phyloP scores from a whole-genome alignment of 2,329 filamentous ascomycete species.

The Hymenoscyphus albidus region DNA sequence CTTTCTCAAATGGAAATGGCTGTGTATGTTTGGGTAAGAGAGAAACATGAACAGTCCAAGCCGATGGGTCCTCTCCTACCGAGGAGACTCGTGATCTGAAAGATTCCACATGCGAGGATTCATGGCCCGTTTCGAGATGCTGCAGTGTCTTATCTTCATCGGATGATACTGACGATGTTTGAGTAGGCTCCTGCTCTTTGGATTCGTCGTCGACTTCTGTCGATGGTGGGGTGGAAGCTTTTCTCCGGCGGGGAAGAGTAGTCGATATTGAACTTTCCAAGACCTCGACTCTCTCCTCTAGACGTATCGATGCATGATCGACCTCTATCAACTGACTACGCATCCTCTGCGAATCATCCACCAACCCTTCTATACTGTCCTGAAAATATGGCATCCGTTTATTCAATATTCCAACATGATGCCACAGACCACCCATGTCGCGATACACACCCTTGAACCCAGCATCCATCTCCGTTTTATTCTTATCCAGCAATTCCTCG shows the following conservation, averaged over 20 bases:
- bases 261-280: constrained; percentile 22
- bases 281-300: constrained; percentile 33
- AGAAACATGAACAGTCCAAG: constrained; percentile 59
- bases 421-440: constrained; percentile 51
- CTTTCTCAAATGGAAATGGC: constrained; percentile 59
- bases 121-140: constrained; percentile 15
- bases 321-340: constrained; percentile 32
- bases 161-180: constrained; percentile 9
- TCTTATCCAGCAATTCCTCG: constrained; percentile 53
- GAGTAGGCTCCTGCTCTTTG: constrained; percentile 11
- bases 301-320: constrained; percentile 35
- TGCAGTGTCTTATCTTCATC: constrained; percentile 9
- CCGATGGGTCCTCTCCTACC: constrained; percentile 34
- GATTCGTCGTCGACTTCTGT: constrained; percentile 11
- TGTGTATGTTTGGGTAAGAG: constrained; percentile 51
- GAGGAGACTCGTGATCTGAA: constrained; percentile 25
- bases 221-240: constrained; percentile 31
- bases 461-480: constrained; percentile 46
- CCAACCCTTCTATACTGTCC: constrained; percentile 50
- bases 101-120: constrained; percentile 21
- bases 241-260: constrained; percentile 21
- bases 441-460: constrained; percentile 54
- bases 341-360: constrained; percentile 37
- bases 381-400: constrained; percentile 49
- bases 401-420: constrained; percentile 46